Percentiles rank a stretch among this genome's conserved stretches.
Evolutionary conservation across 2,329 filamentous ascomycete species (phyloP).

Genomic region (Furcasterigmium sp.): DNA sequence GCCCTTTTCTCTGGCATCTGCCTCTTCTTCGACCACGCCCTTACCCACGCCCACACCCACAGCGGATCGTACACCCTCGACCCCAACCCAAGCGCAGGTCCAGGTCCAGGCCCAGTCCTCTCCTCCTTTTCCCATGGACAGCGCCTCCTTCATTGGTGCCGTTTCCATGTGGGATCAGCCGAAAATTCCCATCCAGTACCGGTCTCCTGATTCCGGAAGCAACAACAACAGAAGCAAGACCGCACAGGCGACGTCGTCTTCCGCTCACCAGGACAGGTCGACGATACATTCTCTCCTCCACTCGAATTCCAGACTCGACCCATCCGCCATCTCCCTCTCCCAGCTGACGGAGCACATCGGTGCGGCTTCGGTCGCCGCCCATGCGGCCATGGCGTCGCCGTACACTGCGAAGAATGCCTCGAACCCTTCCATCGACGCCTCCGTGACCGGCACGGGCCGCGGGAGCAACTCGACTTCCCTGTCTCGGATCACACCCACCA

Average conservation of each 20-base stretch:
- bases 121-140: background rate
- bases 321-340: conserved; percentile 3
- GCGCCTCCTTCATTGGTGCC: background rate
- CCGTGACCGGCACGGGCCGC: conserved; percentile 2
- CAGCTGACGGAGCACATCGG: conserved; percentile 1
- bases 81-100: background rate
- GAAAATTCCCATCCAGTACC: background rate
- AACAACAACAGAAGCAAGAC: background rate
- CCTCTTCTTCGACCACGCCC: background rate
- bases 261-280: background rate
- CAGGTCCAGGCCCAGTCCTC: background rate
- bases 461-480: conserved; percentile 7
- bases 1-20: background rate
- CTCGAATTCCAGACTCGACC: conserved; percentile 1
- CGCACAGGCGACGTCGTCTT: background rate
- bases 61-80: background rate
- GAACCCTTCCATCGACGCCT: conserved; percentile 6
- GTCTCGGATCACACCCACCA: conserved; percentile 8
- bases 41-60: too few relatives aligned
- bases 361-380: conserved; percentile 1
- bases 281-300: background rate
- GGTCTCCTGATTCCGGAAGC: background rate
- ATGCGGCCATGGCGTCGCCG: conserved; percentile 3
- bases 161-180: background rate
- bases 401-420: conserved; percentile 9